Conservation (phyloP, 495 filamentous ascomycete genomes). For the Saxophila tyrrhenica region DNA sequence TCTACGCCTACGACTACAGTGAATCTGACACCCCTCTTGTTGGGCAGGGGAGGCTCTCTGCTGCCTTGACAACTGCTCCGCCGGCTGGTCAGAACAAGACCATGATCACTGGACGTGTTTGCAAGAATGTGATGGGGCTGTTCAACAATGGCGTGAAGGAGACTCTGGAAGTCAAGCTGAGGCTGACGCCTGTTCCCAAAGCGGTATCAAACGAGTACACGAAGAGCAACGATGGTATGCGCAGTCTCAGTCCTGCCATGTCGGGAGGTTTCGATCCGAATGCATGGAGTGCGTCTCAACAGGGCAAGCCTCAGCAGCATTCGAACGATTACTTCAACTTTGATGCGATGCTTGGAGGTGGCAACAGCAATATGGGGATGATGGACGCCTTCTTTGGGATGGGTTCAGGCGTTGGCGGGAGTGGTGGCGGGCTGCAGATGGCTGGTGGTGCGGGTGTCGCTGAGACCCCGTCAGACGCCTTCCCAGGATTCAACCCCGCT, state of each 20-base stretch:
- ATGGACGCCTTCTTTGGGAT: conserved; percentile 15
- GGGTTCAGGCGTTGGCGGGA: conserved; percentile 1
- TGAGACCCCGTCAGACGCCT: conserved; percentile 18
- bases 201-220: conserved; percentile 59
- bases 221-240: conserved; percentile 50
- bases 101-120: conserved; percentile 83
- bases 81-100: conserved; percentile 52
- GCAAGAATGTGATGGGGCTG: conserved; percentile 68
- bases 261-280: conserved; percentile 56
- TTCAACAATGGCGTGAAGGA: conserved; percentile 77
- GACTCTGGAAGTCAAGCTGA: conserved; percentile 87
- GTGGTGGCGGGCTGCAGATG: conserved; percentile 2
- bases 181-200: conserved; percentile 70
- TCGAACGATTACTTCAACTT: conserved; percentile 13
- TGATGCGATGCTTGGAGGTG: not conserved
- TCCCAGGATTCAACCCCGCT: conserved; percentile 17
- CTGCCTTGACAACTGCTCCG: conserved; percentile 56
- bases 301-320: conserved; percentile 6
- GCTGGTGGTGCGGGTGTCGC: conserved; percentile 10
- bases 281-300: conserved; percentile 43
- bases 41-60: conserved; percentile 91
- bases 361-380: conserved; percentile 3
- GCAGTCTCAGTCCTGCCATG: conserved; percentile 47
- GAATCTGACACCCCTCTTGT: conserved; percentile 87
- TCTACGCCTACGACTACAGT: conserved; percentile 95